phyloP scores from a whole-genome alignment of 768 basidiomycete species.

The Lentinula aciculospora region DNA sequence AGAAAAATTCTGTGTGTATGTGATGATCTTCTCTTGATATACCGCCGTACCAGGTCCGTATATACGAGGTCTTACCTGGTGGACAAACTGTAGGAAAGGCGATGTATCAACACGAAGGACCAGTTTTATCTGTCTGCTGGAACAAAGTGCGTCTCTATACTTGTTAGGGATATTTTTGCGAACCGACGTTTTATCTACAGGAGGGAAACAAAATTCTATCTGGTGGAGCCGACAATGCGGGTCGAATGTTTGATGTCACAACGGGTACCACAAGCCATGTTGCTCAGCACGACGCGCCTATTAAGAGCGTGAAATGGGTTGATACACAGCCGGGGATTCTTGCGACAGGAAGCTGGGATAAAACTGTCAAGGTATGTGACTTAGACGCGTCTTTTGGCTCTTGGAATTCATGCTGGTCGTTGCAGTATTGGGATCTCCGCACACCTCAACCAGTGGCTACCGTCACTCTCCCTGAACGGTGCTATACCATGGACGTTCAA shows the following conservation, averaged over 20 bases:
- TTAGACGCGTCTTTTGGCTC: slow-evolving; percentile 1
- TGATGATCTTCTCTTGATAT: slow-evolving; percentile 6
- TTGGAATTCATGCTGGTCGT: slow-evolving; percentile 3
- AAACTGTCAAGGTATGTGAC: slow-evolving; percentile 78
- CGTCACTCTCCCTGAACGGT: slow-evolving; percentile 83
- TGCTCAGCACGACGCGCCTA: slow-evolving; percentile 86
- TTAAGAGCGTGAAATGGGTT: slow-evolving; percentile 78
- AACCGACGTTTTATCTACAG: slow-evolving; percentile 30
- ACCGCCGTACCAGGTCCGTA: slow-evolving; percentile 57
- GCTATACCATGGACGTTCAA: slow-evolving; percentile 81
- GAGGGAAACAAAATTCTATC: slow-evolving; percentile 90
- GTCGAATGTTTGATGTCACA: slow-evolving; percentile 85
- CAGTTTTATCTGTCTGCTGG: slow-evolving; percentile 87
- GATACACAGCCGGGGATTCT: slow-evolving; percentile 73
- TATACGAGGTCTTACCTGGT: slow-evolving; percentile 82
- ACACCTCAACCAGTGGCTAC: slow-evolving; percentile 69
- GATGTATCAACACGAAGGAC: slow-evolving; percentile 86
- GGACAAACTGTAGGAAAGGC: slow-evolving; percentile 87
- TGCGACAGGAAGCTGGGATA: slow-evolving; percentile 97
- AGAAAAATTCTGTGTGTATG: slow-evolving; percentile 20
- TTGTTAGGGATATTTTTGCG: background rate
- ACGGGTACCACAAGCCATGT: slow-evolving; percentile 81
- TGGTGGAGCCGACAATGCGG: slow-evolving; percentile 92
- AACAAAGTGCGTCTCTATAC: slow-evolving; percentile 59
- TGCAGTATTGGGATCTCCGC: slow-evolving; percentile 90